Evolutionary conservation across 306 rosid genomes (phyloP).

Genomic region (Pyrus communis): DNA sequence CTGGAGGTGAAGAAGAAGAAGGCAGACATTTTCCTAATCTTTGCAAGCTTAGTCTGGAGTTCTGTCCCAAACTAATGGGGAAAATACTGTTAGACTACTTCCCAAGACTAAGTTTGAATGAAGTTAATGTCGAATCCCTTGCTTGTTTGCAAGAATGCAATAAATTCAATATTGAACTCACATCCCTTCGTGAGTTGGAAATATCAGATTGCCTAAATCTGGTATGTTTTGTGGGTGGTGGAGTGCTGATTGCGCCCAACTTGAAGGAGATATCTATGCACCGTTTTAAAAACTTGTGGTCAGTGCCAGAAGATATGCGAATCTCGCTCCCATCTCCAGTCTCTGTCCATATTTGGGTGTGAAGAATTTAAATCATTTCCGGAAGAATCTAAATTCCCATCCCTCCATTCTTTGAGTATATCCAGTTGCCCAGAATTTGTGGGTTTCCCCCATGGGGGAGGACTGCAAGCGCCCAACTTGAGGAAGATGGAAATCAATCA

Average conservation of each 20-base stretch:
- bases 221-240: too few species aligned
- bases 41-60: neutral
- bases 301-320: too few species aligned
- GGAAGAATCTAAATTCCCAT: neutral
- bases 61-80: neutral
- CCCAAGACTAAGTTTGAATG: neutral
- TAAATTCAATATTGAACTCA: too few species aligned
- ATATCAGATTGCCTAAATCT: too few species aligned
- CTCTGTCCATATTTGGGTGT: neutral
- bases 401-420: neutral
- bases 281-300: too few species aligned
- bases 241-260: too few species aligned
- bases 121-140: too few species aligned
- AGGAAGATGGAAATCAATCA: too few species aligned
- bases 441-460: neutral
- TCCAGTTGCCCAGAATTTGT: neutral
- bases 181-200: too few species aligned
- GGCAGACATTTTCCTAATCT: neutral
- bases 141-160: too few species aligned
- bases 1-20: neutral
- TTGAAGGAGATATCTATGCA: too few species aligned
- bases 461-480: neutral
- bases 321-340: too few species aligned
- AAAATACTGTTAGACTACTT: neutral
- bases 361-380: slow-evolving; percentile 5